Evolutionary conservation across 2,329 filamentous ascomycete species (phyloP), one percentile per base, ranked within the genome.

Genomic region (Albifimbria verrucaria): DNA sequence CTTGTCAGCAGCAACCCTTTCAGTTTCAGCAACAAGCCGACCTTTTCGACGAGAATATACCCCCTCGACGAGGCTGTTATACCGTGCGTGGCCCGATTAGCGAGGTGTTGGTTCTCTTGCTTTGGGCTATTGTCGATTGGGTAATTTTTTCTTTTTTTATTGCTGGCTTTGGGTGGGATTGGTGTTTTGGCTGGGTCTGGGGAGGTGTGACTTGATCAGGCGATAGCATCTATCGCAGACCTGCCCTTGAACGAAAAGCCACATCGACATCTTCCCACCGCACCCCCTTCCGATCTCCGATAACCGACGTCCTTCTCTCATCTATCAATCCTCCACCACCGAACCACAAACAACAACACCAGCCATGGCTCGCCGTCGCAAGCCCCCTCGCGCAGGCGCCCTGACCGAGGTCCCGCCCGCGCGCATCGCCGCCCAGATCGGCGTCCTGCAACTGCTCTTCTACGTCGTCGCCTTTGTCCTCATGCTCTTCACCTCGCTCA

Each of bases 381-480:
- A 79, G 62, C 80, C 82, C 51, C 82, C 81, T 49, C 79, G 82
- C 62, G 72, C 82, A 46, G 82, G 83, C 69, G 82, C 82, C 59
- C 76, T 84, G 41, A 72, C 79, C 51, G 82, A 86, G 60, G 77
- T 86, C n/a, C 81, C 79, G 11, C 83, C 83, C 10, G 72, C 84
- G 57, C 79, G 77, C 58, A 82, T 86, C 65, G 76, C 83, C 47
- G 69, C 73, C 55, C 83, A 86, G 68, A 85, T 86, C 63, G 74
- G 77, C 42, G 72, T 74, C 12, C 68, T 86, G 15, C 83, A 86
- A 62, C 72, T 69, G 18, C 68, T 83, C 49, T 85, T 81, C 71
- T 85, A 85, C 65, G 66, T 68, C 53, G 71, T 70, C 18, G 77
- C 79, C 7, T 64, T 79, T 26, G 67, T 81, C 11, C 71, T 85